phyloP scores from a whole-genome alignment of 1,284 basidiomycete species.

The Gastroboletus turbinatus region DNA sequence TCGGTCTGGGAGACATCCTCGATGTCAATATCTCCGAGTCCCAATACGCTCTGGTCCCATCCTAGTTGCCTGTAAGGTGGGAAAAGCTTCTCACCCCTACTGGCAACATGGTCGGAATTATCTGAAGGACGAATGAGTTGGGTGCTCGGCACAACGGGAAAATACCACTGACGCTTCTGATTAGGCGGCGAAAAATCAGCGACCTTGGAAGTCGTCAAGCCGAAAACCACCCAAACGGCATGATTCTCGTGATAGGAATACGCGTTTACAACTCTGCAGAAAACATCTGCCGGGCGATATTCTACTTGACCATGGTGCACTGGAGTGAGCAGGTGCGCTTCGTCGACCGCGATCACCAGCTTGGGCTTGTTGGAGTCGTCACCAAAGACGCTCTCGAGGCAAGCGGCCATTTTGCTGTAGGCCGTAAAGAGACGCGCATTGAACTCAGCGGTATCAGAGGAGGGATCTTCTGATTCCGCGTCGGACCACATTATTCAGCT shows the following conservation, averaged over 20 bases:
- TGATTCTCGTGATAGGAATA: slow-evolving; percentile 1
- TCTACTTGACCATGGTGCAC: not conserved
- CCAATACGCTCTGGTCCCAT: not conserved
- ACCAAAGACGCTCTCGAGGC: not conserved
- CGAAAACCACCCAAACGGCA: slow-evolving; percentile 15
- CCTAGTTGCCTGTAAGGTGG: not conserved
- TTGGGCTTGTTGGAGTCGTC: not conserved
- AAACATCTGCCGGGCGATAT: slow-evolving; percentile 6
- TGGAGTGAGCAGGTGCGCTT: not conserved
- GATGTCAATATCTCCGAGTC: no score
- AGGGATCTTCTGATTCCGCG: not conserved
- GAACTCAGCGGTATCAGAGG: not conserved
- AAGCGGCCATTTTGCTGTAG: not conserved
- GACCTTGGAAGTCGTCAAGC: slow-evolving; percentile 14
- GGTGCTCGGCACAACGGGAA: no score
- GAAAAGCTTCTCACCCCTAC: not conserved
- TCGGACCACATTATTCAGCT: not conserved
- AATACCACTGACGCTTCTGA: not conserved
- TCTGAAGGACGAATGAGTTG: not conserved
- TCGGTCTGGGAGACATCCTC: no score
- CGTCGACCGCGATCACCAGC: not conserved
- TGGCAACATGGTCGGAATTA: not conserved
- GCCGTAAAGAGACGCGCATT: not conserved
- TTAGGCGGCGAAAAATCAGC: slow-evolving; percentile 6
- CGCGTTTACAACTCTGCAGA: slow-evolving; percentile 1